Conservation (phyloP, 2,329 filamentous ascomycete species). For the Fusarium beomiforme region DNA sequence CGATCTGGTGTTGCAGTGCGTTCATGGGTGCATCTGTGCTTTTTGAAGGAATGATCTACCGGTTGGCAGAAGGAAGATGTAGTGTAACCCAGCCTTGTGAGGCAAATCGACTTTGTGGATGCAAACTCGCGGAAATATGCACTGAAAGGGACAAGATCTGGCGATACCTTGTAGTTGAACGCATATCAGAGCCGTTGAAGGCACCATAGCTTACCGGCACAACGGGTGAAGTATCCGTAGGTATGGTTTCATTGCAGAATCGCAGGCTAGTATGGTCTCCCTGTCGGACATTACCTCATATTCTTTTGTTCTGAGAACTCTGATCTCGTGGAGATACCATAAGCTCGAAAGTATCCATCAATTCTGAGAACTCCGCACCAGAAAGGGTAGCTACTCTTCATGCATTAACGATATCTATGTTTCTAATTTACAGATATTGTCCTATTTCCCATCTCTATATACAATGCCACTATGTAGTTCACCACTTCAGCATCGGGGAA, state of each 20-base stretch:
- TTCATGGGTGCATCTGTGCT: background rate
- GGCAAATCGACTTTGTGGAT: conserved; percentile 2
- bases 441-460: no score
- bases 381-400: no score
- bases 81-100: conserved; percentile 18
- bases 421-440: no score
- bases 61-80: background rate
- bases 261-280: background rate
- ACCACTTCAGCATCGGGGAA: no score
- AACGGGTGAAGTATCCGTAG: background rate
- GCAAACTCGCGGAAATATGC: background rate
- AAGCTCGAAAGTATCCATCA: no score
- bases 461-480: no score
- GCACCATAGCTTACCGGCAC: background rate
- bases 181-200: background rate
- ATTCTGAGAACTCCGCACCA: no score
- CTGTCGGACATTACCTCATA: no score
- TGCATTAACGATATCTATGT: no score
- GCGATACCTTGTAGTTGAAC: background rate
- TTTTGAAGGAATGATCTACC: conserved; percentile 16
- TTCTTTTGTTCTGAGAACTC: no score
- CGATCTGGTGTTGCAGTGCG: conserved; percentile 23
- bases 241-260: background rate
- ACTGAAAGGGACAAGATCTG: background rate
- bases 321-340: no score